These are phyloP conservation scores for Phaffomyces antillensis DNA, from an alignment of 805 yeast species.

Conservation along the genomic window DNA sequence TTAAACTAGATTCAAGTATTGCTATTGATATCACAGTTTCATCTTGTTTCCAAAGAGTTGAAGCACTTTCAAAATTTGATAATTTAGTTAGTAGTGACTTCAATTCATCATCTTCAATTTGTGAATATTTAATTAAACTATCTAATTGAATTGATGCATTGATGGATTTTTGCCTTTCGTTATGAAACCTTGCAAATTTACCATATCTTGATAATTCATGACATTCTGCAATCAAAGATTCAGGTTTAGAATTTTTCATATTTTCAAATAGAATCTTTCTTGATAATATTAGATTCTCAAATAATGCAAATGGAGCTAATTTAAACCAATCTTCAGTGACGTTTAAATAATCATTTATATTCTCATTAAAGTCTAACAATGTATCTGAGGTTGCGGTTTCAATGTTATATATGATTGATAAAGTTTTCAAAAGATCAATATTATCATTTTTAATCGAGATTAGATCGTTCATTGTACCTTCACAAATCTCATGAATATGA, in stretches of 20 bases:
- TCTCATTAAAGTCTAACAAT: neutral
- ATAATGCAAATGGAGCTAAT: constrained; percentile 25
- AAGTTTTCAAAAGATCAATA: constrained; percentile 2
- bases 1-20: constrained; percentile 34
- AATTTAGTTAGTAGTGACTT: constrained; percentile 5
- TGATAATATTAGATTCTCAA: constrained; percentile 38
- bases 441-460: neutral
- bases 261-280: constrained; percentile 30
- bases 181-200: constrained; percentile 30
- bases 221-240: constrained; percentile 20
- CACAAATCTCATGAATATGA: constrained; percentile 5
- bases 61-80: constrained; percentile 42
- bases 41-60: constrained; percentile 58
- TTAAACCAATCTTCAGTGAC: constrained; percentile 30
- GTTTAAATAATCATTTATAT: constrained; percentile 5
- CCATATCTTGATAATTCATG: constrained; percentile 39
- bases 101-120: neutral
- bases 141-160: constrained; percentile 42
- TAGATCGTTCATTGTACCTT: neutral
- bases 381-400: constrained; percentile 5
- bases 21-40: constrained; percentile 52
- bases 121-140: constrained; percentile 24
- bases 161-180: constrained; percentile 42
- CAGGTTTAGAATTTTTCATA: constrained; percentile 1
- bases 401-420: constrained; percentile 10